A percentile compares a stretch with the other conserved stretches of the same genome.
These are phyloP conservation scores for Saccharum spontaneum DNA, from an alignment of 176 grass and related monocot genomes.

Conservation along the genomic window DNA sequence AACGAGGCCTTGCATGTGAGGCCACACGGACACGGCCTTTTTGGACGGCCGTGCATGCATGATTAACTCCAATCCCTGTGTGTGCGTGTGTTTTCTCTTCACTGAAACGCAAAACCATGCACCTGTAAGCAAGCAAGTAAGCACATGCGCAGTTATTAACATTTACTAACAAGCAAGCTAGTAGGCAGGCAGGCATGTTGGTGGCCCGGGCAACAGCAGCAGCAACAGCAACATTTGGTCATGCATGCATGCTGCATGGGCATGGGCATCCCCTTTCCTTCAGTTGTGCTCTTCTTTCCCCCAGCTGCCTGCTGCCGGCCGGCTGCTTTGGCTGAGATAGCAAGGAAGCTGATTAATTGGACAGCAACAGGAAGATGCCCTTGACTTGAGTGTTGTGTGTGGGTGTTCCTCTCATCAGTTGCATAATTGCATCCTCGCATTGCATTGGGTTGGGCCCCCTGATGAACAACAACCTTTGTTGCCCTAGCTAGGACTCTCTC, in stretches of 20 bases:
- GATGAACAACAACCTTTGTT: neutral
- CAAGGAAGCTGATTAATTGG: slow-evolving; percentile 52
- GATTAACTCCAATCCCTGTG: neutral
- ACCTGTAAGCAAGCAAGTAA: neutral
- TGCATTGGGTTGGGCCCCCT: neutral
- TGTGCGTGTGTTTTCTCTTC: neutral
- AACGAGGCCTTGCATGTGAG: slow-evolving; percentile 17
- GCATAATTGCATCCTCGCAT: neutral
- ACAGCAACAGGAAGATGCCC: slow-evolving; percentile 37
- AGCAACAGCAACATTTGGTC: neutral
- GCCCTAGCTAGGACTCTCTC: slow-evolving; percentile 1
- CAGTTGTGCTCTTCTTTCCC: neutral
- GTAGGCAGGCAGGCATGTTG: slow-evolving; percentile 16
- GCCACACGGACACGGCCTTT: neutral
- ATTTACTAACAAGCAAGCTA: slow-evolving; percentile 7
- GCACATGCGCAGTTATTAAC: neutral
- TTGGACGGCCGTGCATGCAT: slow-evolving; percentile 24
- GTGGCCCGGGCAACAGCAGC: slow-evolving; percentile 32
- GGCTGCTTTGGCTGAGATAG: slow-evolving; percentile 40
- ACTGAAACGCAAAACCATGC: neutral
- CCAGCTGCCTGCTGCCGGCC: neutral
- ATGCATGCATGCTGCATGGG: neutral
- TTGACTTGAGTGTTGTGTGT: neutral
- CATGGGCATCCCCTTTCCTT: slow-evolving; percentile 31
- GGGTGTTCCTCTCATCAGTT: neutral